These are phyloP conservation scores for Penicillium sp. DNA, from an alignment of 2,329 filamentous ascomycete species.

Conservation along the genomic window DNA sequence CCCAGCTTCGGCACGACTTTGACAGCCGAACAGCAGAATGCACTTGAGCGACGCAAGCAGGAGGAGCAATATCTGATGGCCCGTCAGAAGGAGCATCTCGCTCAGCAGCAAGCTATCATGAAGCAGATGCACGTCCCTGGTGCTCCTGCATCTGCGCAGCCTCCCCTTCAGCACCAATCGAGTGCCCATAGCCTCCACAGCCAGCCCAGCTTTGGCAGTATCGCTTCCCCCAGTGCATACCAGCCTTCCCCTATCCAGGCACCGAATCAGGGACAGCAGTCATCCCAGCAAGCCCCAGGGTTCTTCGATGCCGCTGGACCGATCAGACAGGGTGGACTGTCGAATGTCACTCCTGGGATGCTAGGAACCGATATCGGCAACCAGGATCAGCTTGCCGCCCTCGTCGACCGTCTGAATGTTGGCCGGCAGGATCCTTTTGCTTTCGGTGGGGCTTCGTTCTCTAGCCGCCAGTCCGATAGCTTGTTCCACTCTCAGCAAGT, in stretches of 20 bases:
- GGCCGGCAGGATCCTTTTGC: constrained; percentile 51
- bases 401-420: constrained; percentile 65
- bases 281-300: constrained; percentile 56
- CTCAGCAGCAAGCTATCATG: constrained; percentile 77
- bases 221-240: constrained; percentile 78
- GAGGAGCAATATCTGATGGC: constrained; percentile 98
- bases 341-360: constrained; percentile 38
- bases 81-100: constrained; percentile 87
- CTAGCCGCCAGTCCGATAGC: constrained; percentile 46
- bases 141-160: constrained; percentile 51
- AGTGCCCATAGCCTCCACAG: constrained; percentile 95
- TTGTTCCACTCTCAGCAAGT: constrained; percentile 56
- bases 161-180: constrained; percentile 84
- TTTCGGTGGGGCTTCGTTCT: constrained; percentile 49
- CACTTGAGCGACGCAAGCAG: constrained; percentile 91
- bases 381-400: constrained; percentile 68
- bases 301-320: constrained; percentile 64
- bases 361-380: constrained; percentile 55
- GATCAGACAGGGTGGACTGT: constrained; percentile 44
- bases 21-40: constrained; percentile 97
- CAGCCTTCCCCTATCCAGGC: constrained; percentile 60
- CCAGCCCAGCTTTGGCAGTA: constrained; percentile 93
- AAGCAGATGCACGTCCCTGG: constrained; percentile 68
- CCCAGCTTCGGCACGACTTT: constrained; percentile 91
- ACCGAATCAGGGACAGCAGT: constrained; percentile 56